Percentiles rank a stretch among this genome's conserved stretches.
Conservation (phyloP, 2,329 filamentous ascomycete species). For the Beauveria australis region DNA sequence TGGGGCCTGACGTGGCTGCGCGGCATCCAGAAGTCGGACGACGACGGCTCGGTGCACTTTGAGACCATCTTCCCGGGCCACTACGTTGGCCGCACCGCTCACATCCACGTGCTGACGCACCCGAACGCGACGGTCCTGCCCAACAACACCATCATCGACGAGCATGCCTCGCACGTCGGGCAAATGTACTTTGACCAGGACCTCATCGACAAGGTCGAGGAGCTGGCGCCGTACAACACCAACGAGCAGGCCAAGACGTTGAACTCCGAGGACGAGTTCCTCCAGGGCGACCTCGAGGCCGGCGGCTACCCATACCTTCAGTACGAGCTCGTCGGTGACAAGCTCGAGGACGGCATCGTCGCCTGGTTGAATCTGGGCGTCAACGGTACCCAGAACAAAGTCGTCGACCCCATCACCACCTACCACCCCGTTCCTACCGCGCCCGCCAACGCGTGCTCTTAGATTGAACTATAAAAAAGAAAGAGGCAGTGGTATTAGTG, state of each 20-base stretch:
- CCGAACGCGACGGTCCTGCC: slow-evolving; percentile 26
- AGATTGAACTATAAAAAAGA: not conserved
- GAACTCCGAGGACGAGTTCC: slow-evolving; percentile 43
- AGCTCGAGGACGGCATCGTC: slow-evolving; percentile 41
- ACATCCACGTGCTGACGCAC: slow-evolving; percentile 32
- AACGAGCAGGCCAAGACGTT: slow-evolving; percentile 36
- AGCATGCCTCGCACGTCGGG: slow-evolving; percentile 48
- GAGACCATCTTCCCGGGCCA: slow-evolving; percentile 36
- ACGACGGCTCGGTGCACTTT: slow-evolving; percentile 33
- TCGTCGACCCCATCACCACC: slow-evolving; percentile 4
- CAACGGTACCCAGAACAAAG: slow-evolving; percentile 19
- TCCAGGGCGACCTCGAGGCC: slow-evolving; percentile 36
- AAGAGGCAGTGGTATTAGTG: too few relatives aligned
- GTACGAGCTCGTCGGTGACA: slow-evolving; percentile 47
- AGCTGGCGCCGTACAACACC: slow-evolving; percentile 33
- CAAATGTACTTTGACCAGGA: slow-evolving; percentile 55
- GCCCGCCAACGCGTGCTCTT: not conserved
- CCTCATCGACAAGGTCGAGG: slow-evolving; percentile 42
- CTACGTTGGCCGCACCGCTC: slow-evolving; percentile 31
- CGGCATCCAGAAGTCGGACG: slow-evolving; percentile 31
- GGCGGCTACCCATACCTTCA: slow-evolving; percentile 50
- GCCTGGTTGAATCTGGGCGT: slow-evolving; percentile 47
- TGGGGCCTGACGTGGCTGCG: slow-evolving; percentile 29
- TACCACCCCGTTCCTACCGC: slow-evolving; percentile 2
- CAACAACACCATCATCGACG: slow-evolving; percentile 43